Evolutionary conservation across 2,329 filamentous ascomycete species (phyloP).

Genomic region (Aspergillus melleus): DNA sequence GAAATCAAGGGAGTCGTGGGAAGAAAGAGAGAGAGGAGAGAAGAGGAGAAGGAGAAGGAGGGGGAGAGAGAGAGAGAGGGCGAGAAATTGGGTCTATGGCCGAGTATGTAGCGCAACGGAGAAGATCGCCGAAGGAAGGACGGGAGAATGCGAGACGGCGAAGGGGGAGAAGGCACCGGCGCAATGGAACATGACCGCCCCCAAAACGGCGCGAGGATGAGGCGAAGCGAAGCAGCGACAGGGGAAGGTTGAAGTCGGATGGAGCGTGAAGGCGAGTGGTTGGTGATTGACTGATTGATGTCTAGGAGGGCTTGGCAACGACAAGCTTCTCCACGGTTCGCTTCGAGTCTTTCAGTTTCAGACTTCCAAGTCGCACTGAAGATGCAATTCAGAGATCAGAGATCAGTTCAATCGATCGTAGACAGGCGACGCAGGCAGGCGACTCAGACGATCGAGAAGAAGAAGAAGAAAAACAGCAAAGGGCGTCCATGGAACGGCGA

Average conservation of each 20-base stretch:
- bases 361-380: background rate
- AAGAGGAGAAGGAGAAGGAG: background rate
- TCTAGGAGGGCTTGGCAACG: background rate
- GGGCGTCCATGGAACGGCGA: background rate
- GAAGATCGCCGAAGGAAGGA: background rate
- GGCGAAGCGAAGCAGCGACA: conserved; percentile 4
- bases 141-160: background rate
- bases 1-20: background rate
- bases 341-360: background rate
- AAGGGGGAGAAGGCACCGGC: background rate
- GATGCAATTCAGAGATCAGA: background rate
- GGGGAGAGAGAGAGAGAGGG: background rate
- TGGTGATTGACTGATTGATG: background rate
- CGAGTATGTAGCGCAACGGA: background rate
- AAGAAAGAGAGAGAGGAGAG: too few relatives aligned
- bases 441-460: background rate
- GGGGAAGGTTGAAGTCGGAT: conserved; percentile 15
- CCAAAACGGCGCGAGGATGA: conserved; percentile 9
- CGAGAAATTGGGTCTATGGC: background rate
- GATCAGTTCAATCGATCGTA: background rate
- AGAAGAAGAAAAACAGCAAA: background rate
- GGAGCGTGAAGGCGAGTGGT: background rate
- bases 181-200: conserved; percentile 18
- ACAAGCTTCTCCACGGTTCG: background rate
- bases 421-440: background rate